These are phyloP conservation scores for Xylaria sp. DNA, from an alignment of 495 filamentous ascomycete species.

Conservation along the genomic window DNA sequence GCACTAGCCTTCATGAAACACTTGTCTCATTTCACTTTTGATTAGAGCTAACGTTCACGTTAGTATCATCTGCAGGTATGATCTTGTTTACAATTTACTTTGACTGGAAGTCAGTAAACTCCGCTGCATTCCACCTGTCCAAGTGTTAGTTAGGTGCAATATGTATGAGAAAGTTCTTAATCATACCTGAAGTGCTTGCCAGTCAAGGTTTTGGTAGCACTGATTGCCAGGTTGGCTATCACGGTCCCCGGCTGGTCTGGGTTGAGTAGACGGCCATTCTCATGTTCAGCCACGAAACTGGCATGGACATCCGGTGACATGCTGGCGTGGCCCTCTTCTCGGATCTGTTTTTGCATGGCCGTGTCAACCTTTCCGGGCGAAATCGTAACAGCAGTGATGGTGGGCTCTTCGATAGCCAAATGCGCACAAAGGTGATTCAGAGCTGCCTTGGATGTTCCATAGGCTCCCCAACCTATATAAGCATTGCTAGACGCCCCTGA, in stretches of 20 bases:
- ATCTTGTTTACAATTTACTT: slow-evolving; percentile 32
- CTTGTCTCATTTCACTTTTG: neutral
- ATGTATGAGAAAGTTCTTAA: neutral
- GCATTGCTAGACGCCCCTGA: slow-evolving; percentile 73
- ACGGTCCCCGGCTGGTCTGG: slow-evolving; percentile 87
- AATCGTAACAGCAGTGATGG: slow-evolving; percentile 72
- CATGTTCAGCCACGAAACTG: slow-evolving; percentile 70
- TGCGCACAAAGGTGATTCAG: slow-evolving; percentile 81
- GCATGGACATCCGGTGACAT: slow-evolving; percentile 71
- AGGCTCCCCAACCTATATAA: slow-evolving; percentile 78
- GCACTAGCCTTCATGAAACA: slow-evolving; percentile 34
- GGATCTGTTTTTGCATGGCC: slow-evolving; percentile 86
- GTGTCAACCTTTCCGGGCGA: slow-evolving; percentile 90
- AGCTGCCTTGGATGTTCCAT: slow-evolving; percentile 87
- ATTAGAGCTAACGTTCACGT: slow-evolving; percentile 10
- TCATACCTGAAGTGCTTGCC: slow-evolving; percentile 75
- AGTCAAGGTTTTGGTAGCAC: slow-evolving; percentile 67
- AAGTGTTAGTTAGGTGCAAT: slow-evolving; percentile 45
- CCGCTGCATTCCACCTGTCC: slow-evolving; percentile 73
- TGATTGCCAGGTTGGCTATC: slow-evolving; percentile 74
- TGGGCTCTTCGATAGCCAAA: slow-evolving; percentile 78
- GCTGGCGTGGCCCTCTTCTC: slow-evolving; percentile 68
- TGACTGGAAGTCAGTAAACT: slow-evolving; percentile 68
- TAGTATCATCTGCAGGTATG: slow-evolving; percentile 22
- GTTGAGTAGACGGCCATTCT: slow-evolving; percentile 74